These are phyloP conservation scores for Henckelia pumila DNA, from an alignment of 257 asterid genomes.

Conservation along the genomic window DNA sequence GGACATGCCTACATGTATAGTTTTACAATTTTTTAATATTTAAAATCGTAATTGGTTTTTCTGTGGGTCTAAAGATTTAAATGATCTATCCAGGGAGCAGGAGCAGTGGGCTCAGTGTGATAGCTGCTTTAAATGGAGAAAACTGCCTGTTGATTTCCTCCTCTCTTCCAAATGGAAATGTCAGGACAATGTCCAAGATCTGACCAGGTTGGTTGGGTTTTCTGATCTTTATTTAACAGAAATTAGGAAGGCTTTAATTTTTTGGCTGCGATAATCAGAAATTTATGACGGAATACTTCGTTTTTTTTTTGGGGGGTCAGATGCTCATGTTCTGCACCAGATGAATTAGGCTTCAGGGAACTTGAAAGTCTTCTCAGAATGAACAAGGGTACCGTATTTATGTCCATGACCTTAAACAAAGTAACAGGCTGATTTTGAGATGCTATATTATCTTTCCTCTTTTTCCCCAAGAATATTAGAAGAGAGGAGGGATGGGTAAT, in stretches of 20 bases:
- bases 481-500: not conserved
- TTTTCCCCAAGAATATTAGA: not conserved
- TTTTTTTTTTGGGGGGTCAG: constrained; percentile 47
- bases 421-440: constrained; percentile 5
- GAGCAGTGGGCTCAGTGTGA: constrained; percentile 98
- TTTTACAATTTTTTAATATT: not conserved
- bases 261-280: not conserved
- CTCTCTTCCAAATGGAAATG: constrained; percentile 94
- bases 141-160: constrained; percentile 64
- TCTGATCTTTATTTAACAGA: not conserved
- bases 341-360: constrained; percentile 63
- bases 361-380: constrained; percentile 73
- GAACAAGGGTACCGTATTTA: constrained; percentile 54
- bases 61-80: not conserved
- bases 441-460: not conserved
- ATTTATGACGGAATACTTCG: constrained; percentile 16
- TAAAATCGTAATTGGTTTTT: not conserved
- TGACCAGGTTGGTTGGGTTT: constrained; percentile 43
- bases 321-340: constrained; percentile 73
- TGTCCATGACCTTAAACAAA: constrained; percentile 2
- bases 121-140: constrained; percentile 83
- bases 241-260: not conserved
- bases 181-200: constrained; percentile 54
- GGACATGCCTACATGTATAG: not conserved
- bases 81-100: constrained; percentile 54